Base-by-base conservation (phyloP, 1,139 yeast species). In the Saccharomyces hybrid region DNA sequence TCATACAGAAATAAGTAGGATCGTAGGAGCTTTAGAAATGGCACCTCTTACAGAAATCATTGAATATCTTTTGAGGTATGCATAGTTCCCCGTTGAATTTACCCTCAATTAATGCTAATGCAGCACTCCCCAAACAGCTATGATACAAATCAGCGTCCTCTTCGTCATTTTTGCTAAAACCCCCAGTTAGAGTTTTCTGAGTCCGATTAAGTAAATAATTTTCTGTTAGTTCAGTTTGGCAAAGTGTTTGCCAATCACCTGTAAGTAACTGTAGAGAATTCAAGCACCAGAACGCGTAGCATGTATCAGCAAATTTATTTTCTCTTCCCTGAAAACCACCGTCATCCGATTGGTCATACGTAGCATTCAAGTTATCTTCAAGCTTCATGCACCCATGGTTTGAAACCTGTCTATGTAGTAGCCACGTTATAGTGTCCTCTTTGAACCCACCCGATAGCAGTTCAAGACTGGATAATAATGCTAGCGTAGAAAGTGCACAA, bases 301-400 rank as follows among this genome's bases (percentile, higher is more conserved):
- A 93, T 0, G 96, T 87, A 69, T 93, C 99, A 3, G 87, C 86
- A 52, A 78, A 79, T 68, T 93, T 93, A 67, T 90, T 89, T 27
- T 81, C 82, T 52, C 99, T 75, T 0, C 99, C 99, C 69, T 90
- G 89, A 68, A 89, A 86, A 0, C 95, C 96, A 1, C 97, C 97
- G 59, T 75, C 76, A 57, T 70, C 77, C 2, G 58, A 60, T 2
- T 48, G 60, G 58, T 70, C 73, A 12, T 57, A 61, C 47, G 56
- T 64, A 11, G 66, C 65, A 53, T 67, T 66, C 47, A 57, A 66
- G 7, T 60, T 69, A 27, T 57, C 58, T 53, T 58, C 64, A 24
- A 56, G 76, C 54, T 70, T 71, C 51, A 55, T 60, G 46, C 55
- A 60, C 11, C 64, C 68, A 24, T 55, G 52, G 38, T 51, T 59